Conservation (phyloP, 257 asterid species). For the Ilex aquifolium region DNA sequence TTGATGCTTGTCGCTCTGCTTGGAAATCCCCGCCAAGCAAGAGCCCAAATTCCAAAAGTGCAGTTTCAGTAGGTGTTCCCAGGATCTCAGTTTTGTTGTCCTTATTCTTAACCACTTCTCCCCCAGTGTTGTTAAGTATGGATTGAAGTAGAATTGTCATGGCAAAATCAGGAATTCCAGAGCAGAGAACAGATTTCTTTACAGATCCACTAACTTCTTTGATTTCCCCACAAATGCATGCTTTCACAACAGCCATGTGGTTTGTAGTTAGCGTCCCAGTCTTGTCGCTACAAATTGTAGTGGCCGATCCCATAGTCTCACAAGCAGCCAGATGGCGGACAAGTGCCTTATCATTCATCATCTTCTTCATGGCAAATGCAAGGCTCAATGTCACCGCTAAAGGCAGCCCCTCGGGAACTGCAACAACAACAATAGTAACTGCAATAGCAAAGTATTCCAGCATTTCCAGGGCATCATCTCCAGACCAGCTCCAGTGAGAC, state of each 20-base stretch:
- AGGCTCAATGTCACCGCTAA: conserved; percentile 91
- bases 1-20: conserved; percentile 40
- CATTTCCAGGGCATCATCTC: conserved; percentile 74
- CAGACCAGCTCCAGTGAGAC: conserved; percentile 61
- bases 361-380: conserved; percentile 93
- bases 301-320: conserved; percentile 96
- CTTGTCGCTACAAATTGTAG: conserved; percentile 91
- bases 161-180: conserved; percentile 49
- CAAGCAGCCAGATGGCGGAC: conserved; percentile 93
- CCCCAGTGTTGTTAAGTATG: conserved; percentile 76
- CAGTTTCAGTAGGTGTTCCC: conserved; percentile 85
- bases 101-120: conserved; percentile 60
- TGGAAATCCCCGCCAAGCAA: conserved; percentile 74
- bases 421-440: conserved; percentile 92
- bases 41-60: conserved; percentile 74
- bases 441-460: conserved; percentile 90
- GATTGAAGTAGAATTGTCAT: conserved; percentile 48
- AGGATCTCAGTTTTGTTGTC: conserved; percentile 58
- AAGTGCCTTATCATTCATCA: conserved; percentile 95
- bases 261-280: conserved; percentile 89
- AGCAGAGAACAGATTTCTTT: conserved; percentile 36
- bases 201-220: conserved; percentile 38
- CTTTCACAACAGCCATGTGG: conserved; percentile 80
- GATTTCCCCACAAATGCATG: conserved; percentile 49
- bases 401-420: conserved; percentile 95